Evolutionary conservation across 2,329 filamentous ascomycete genomes (phyloP), one percentile per base, ranked within the genome.

Genomic region (Exophiala aquamarina): DNA sequence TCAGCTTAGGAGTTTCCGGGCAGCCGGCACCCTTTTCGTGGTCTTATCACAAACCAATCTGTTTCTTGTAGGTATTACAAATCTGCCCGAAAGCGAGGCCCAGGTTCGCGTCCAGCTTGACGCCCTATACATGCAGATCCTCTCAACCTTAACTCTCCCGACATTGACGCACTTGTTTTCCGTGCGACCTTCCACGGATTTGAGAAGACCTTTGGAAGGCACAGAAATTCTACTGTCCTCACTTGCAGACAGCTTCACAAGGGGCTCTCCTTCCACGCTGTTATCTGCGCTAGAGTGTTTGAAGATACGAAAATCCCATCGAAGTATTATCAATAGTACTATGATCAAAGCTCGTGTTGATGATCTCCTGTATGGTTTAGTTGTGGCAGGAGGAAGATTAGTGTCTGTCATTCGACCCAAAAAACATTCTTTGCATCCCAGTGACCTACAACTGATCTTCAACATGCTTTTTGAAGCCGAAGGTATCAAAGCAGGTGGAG

Each of bases 381-480:
- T 98, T 50, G 92, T 96, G 13, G 93, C 93, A 3, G 90, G 91
- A 10, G 92, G 91, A 4, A 86, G 87, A 61, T 83, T 98, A 4
- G 93, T 98, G 56, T 96, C 91, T 63, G 94, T 98, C 29, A 87
- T 97, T 13, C 79, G 93, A 29, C 94, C 94, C 4, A 91, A 94
- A 59, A 89, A 93, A 48, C 93, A 98, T 67, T 96, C 91, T 1
- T 76, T 98, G 2, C 94, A 98, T 60, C 93, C 94, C 0, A 92
- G 91, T 54, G 93, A 98, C 64, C 76, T 98, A 18, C 92, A 96
- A 63, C 79, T 98, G 36, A 91, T 98, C 51, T 98, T 98, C 76
- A 97, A 97, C 64, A 98, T 98, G 94, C 82, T 98, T 2, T 98
- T 98, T 61, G 91, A 95, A 70, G 93, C 92, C 2, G 89, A 89